Base-by-base conservation (phyloP, 352 stramenopile species). In the Pythium aristosporum region DNA sequence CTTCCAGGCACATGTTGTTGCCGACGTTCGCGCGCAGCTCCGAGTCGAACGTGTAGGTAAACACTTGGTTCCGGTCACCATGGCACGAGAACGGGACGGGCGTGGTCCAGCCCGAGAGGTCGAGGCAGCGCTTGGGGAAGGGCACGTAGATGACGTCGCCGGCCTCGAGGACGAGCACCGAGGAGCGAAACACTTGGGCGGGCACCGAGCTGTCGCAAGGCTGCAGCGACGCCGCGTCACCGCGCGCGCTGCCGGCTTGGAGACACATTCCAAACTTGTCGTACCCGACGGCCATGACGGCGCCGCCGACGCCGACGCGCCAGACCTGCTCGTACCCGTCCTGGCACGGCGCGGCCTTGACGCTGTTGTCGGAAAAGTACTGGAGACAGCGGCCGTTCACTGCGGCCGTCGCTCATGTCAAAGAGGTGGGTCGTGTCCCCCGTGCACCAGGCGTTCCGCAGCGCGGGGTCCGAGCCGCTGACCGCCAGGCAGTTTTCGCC, bases 191-290 rank as follows among this genome's bases (percentile, higher is more conserved):
- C 34, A 13, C 11, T 39, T 62, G 43, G 16, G 30, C 32, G 10
- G 43, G 42, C 11, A 4, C 11, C 7, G 9, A 21, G 6, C 18
- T 11, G 56, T 62, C 37, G 30, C 43, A 54, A 2, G 25, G 11
- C 44, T 46, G 36, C 25, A 55, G 20, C 9, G 18, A 44, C 30
- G 56, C 25, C 15, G 36, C 42, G 42, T 36, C 42, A 11, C 36
- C 32, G 42, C 41, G 41, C 7, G 13, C 23, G 16, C n/a, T 41
- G 3, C 25, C 41, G 6, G 39, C 55, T 11, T 61, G 11, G 18
- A 62, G 42, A 32, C 56, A 62, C 32, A 52, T 61, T 41, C 41
- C 54, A 23, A 52, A 62, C 42, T 54, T 62, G 42, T n/a, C 25
- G 11, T 28, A 37, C n/a, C 56, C 56, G 11, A 62, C 30, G 7